phyloP scores from a whole-genome alignment of 345 rosid genomes.

The Lepidium africanum region DNA sequence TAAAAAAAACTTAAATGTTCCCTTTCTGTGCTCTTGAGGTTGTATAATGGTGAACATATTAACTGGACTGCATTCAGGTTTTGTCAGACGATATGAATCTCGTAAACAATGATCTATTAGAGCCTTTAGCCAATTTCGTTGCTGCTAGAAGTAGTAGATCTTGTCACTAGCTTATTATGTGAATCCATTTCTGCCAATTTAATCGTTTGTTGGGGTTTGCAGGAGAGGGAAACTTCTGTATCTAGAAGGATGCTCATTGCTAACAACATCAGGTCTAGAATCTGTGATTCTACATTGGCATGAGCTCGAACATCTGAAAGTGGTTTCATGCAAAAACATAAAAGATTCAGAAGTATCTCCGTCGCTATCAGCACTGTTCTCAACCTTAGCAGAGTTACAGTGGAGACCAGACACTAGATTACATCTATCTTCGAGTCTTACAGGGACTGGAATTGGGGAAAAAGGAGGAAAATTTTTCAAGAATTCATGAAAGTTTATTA shows the following conservation, averaged over 20 bases:
- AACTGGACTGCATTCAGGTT: background rate
- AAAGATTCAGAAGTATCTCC: conserved; percentile 69
- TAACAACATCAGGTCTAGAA: conserved; percentile 77
- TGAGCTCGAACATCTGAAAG: conserved; percentile 60
- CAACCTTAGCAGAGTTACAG: conserved; percentile 65
- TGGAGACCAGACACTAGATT: conserved; percentile 90
- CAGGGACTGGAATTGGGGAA: conserved; percentile 59
- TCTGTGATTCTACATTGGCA: conserved; percentile 60
- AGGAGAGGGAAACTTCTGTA: conserved; percentile 71
- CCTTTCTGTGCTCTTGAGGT: background rate
- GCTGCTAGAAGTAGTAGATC: background rate
- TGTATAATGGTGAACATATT: background rate
- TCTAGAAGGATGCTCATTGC: conserved; percentile 75
- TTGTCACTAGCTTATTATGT: background rate
- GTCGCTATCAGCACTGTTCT: conserved; percentile 60
- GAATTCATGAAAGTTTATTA: conserved; percentile 29
- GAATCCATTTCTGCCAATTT: background rate
- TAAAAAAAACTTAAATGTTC: background rate
- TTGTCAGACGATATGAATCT: background rate
- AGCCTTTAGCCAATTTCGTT: background rate
- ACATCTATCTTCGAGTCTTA: conserved; percentile 52
- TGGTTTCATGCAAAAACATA: conserved; percentile 63
- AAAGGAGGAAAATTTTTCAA: conserved; percentile 77
- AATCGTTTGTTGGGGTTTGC: conserved; percentile 10
- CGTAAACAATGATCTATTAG: background rate